These are phyloP conservation scores for Ceratonia siliqua DNA, from an alignment of 306 rosid species.

Conservation along the genomic window DNA sequence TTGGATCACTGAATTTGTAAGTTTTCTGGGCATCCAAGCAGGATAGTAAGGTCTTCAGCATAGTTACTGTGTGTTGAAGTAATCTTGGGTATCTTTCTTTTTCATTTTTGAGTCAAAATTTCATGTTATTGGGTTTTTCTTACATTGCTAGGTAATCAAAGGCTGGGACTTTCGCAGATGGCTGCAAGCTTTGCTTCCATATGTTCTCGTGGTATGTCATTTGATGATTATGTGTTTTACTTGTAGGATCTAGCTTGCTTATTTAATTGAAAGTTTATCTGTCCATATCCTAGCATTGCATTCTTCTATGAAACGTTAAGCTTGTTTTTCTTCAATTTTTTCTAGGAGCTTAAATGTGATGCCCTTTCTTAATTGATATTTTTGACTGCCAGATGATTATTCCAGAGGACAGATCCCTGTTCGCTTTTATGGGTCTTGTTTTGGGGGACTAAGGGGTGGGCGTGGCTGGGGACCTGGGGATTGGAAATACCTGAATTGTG, in stretches of 20 bases:
- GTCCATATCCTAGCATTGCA: not conserved
- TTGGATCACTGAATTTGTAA: no score
- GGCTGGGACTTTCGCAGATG: slow-evolving; percentile 11
- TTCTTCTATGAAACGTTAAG: not conserved
- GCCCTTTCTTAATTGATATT: not conserved
- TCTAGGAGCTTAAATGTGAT: not conserved
- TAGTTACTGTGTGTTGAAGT: not conserved
- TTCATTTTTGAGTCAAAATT: not conserved
- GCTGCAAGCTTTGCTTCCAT: slow-evolving; percentile 46
- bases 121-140: not conserved
- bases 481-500: not conserved
- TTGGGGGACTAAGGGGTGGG: not conserved
- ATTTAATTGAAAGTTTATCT: not conserved
- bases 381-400: not conserved
- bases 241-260: not conserved
- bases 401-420: not conserved
- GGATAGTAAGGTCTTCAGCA: not conserved
- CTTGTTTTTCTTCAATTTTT: not conserved
- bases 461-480: not conserved
- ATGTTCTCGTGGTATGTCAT: slow-evolving; percentile 38
- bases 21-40: no score
- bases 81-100: not conserved
- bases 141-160: not conserved
- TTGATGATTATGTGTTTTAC: not conserved
- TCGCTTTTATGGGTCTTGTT: not conserved